These are phyloP conservation scores for Globisporangium recalcitrans DNA, from an alignment of 352 stramenopile species.

Conservation along the genomic window DNA sequence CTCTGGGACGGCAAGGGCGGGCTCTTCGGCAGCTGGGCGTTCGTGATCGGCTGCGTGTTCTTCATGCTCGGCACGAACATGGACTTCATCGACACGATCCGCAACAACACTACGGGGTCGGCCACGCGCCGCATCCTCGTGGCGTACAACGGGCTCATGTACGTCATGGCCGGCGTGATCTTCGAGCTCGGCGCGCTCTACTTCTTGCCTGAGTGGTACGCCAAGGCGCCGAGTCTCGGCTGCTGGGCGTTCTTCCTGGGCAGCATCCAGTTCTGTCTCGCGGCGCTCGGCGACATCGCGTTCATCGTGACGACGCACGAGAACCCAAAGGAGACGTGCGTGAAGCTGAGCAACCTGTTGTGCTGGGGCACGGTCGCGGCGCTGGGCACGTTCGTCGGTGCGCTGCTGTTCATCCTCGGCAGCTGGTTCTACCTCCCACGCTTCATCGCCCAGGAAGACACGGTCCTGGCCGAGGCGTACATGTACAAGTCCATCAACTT, in stretches of 20 bases:
- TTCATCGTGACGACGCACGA: slow-evolving; percentile 63
- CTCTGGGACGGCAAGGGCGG: slow-evolving; percentile 54
- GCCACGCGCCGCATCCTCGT: slow-evolving; percentile 45
- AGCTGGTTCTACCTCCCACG: slow-evolving; percentile 78
- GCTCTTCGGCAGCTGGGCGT: slow-evolving; percentile 62
- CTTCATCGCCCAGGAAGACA: slow-evolving; percentile 61
- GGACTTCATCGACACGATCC: slow-evolving; percentile 67
- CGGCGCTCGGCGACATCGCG: slow-evolving; percentile 52
- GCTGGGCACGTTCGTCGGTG: slow-evolving; percentile 56
- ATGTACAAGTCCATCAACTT: slow-evolving; percentile 74
- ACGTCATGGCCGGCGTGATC: slow-evolving; percentile 62
- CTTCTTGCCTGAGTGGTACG: slow-evolving; percentile 74
- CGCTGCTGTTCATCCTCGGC: slow-evolving; percentile 69
- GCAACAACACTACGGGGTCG: slow-evolving; percentile 50
- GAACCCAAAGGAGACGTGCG: slow-evolving; percentile 35
- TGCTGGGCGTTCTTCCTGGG: slow-evolving; percentile 76
- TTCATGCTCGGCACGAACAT: slow-evolving; percentile 65
- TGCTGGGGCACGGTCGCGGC: slow-evolving; percentile 49
- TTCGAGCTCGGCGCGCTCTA: slow-evolving; percentile 78
- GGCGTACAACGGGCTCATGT: slow-evolving; percentile 52
- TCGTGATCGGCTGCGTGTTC: slow-evolving; percentile 65
- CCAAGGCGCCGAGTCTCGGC: slow-evolving; percentile 53
- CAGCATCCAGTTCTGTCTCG: slow-evolving; percentile 57
- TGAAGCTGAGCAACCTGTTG: slow-evolving; percentile 48
- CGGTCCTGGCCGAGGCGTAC: slow-evolving; percentile 41